A percentile compares a stretch with the other conserved stretches of the same genome.
phyloP scores from a whole-genome alignment of 1,139 yeast species.

The Starmera stellimalicola region DNA sequence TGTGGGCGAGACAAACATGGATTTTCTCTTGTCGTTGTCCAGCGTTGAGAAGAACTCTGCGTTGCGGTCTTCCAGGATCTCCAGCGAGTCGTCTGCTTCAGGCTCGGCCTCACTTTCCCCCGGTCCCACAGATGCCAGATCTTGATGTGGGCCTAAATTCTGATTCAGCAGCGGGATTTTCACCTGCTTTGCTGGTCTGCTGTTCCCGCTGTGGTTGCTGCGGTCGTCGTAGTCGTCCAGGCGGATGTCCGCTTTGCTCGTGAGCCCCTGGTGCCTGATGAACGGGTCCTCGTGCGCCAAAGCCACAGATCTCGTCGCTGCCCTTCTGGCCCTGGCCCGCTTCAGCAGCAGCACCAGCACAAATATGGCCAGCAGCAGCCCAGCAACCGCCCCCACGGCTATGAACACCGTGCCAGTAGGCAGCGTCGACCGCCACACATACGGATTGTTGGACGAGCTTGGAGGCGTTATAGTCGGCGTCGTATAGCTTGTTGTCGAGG shows the following conservation, averaged over 20 bases:
- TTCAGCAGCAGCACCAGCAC: slow-evolving; percentile 17
- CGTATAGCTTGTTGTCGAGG: not conserved
- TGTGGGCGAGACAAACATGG: slow-evolving; percentile 70
- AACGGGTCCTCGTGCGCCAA: slow-evolving; percentile 1
- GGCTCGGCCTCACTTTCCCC: no score
- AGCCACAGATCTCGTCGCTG: slow-evolving; percentile 10
- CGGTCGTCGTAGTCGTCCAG: slow-evolving; percentile 7
- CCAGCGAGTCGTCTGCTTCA: not conserved
- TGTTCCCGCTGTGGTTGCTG: slow-evolving; percentile 1
- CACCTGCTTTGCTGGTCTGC: slow-evolving; percentile 7
- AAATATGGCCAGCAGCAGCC: slow-evolving; percentile 25
- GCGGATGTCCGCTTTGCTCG: not conserved
- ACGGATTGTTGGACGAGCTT: slow-evolving; percentile 49
- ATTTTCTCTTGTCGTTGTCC: slow-evolving; percentile 17
- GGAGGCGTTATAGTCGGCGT: slow-evolving; percentile 58
- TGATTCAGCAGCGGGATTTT: slow-evolving; percentile 15
- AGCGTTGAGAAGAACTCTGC: slow-evolving; percentile 8
- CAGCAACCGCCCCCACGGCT: slow-evolving; percentile 64
- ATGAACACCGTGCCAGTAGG: slow-evolving; percentile 77
- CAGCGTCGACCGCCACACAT: slow-evolving; percentile 36
- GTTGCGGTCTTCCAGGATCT: not conserved
- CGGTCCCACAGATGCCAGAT: not conserved
- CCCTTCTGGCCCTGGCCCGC: slow-evolving; percentile 11
- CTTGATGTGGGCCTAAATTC: slow-evolving; percentile 4
- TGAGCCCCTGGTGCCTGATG: not conserved